These are phyloP conservation scores for Simplicillium sp. DNA, from an alignment of 2,329 filamentous ascomycete species.

Conservation along the genomic window DNA sequence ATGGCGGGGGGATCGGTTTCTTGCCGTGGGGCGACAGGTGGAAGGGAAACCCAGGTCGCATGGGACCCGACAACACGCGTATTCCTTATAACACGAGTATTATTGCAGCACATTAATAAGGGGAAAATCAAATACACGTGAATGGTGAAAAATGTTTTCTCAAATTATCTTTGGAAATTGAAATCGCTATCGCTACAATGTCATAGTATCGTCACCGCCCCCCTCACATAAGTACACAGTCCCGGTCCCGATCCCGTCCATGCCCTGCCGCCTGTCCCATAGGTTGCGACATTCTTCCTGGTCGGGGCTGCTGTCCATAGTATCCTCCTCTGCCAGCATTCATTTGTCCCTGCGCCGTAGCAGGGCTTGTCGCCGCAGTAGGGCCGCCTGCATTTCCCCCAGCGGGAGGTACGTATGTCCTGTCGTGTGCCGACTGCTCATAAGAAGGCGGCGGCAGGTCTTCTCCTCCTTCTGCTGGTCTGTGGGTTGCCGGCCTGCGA, in stretches of 20 bases:
- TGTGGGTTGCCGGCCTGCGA: conserved; percentile 3
- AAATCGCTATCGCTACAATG: too few species aligned
- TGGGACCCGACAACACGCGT: too few species aligned
- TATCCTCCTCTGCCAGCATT: not conserved
- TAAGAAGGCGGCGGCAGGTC: conserved; percentile 49
- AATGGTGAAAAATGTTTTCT: too few species aligned
- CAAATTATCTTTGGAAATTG: too few species aligned
- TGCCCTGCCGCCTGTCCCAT: conserved; percentile 11
- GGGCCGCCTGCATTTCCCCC: conserved; percentile 6
- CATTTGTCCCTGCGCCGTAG: not conserved
- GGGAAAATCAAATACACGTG: too few species aligned
- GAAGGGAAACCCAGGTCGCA: too few species aligned
- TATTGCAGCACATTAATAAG: too few species aligned
- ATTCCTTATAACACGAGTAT: too few species aligned
- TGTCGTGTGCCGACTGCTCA: conserved; percentile 43
- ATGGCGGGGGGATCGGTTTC: too few species aligned
- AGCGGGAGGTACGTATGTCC: conserved; percentile 28
- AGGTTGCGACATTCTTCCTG: conserved; percentile 1
- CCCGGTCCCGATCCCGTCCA: conserved; percentile 16
- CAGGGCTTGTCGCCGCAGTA: conserved; percentile 10
- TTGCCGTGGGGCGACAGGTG: too few species aligned
- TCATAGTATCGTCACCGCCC: too few species aligned
- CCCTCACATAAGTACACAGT: conserved; percentile 38
- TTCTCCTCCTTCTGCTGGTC: conserved; percentile 25
- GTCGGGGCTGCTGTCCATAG: conserved; percentile 4